Percentiles rank a stretch among this genome's conserved stretches.
These are phyloP conservation scores for Cetradonia linearis DNA, from an alignment of 495 filamentous ascomycete species.

Conservation along the genomic window DNA sequence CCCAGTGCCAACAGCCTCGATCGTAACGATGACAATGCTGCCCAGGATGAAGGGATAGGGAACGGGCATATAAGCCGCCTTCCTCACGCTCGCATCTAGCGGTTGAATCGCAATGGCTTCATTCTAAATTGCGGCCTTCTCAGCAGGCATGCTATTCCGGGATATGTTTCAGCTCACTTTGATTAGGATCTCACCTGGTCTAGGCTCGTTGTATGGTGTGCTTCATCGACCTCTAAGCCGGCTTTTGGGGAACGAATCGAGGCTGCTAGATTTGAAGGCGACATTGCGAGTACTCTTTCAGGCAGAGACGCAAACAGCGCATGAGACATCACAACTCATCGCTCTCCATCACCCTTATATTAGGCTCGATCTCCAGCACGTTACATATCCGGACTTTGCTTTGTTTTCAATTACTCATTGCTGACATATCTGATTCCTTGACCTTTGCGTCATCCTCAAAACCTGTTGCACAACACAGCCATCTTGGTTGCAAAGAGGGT, in stretches of 20 bases:
- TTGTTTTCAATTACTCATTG: constrained; percentile 4
- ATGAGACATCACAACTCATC: not conserved
- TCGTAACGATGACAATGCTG: not conserved
- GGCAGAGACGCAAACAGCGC: too few species aligned
- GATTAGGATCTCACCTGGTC: constrained; percentile 1
- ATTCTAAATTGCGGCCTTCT: not conserved
- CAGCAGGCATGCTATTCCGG: not conserved
- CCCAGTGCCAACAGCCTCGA: not conserved
- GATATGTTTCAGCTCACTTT: not conserved
- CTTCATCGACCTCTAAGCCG: constrained; percentile 1
- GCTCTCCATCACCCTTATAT: not conserved
- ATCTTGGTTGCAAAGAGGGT: not conserved
- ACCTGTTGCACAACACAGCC: not conserved
- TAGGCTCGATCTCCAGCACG: not conserved
- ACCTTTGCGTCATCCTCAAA: not conserved
- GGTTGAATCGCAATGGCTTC: constrained; percentile 7
- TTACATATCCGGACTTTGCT: not conserved
- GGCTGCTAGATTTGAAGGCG: not conserved
- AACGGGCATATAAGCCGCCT: constrained; percentile 4
- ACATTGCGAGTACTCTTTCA: not conserved
- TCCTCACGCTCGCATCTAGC: not conserved
- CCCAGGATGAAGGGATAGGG: constrained; percentile 5
- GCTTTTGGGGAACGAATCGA: constrained; percentile 4
- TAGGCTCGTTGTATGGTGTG: constrained; percentile 7
- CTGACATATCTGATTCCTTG: not conserved